Evolutionary conservation across 768 basidiomycete species (phyloP).

Genomic region (Boletus subparvulus): DNA sequence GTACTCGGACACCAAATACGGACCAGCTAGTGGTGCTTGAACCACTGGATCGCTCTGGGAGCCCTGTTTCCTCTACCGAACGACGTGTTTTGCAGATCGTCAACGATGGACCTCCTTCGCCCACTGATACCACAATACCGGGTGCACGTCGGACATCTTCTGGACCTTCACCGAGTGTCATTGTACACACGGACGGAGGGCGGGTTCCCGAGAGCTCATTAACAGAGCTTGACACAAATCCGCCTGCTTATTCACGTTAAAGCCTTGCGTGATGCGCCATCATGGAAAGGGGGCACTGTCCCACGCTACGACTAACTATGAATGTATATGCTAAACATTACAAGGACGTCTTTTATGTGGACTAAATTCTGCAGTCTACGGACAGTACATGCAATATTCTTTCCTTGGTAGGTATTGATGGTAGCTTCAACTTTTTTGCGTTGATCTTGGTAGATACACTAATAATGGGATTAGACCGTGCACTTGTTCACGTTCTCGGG

Average conservation of each 20-base stretch:
- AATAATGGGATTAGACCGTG: neutral
- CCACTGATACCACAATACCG: slow-evolving; percentile 10
- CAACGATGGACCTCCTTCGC: slow-evolving; percentile 25
- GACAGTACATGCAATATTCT: slow-evolving; percentile 14
- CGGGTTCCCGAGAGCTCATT: slow-evolving; percentile 2
- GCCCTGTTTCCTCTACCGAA: slow-evolving; percentile 19
- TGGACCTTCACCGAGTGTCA: slow-evolving; percentile 9
- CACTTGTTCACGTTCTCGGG: no score
- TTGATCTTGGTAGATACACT: slow-evolving; percentile 5
- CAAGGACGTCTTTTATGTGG: slow-evolving; percentile 14
- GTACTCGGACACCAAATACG: slow-evolving; percentile 18
- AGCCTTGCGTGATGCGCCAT: neutral
- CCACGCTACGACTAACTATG: slow-evolving; percentile 14
- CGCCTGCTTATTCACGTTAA: slow-evolving; percentile 27
- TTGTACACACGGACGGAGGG: slow-evolving; percentile 32
- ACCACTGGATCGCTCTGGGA: slow-evolving; percentile 20
- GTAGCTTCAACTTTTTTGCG: neutral
- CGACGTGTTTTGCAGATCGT: slow-evolving; percentile 29
- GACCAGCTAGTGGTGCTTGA: slow-evolving; percentile 21
- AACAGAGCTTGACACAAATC: slow-evolving; percentile 1
- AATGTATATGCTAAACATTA: slow-evolving; percentile 5
- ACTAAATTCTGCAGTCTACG: slow-evolving; percentile 17
- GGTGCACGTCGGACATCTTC: neutral
- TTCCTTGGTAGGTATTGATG: slow-evolving; percentile 1
- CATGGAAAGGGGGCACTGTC: slow-evolving; percentile 3